phyloP scores from a whole-genome alignment of 2,329 filamentous ascomycete species.

The Huntiella moniliformis region DNA sequence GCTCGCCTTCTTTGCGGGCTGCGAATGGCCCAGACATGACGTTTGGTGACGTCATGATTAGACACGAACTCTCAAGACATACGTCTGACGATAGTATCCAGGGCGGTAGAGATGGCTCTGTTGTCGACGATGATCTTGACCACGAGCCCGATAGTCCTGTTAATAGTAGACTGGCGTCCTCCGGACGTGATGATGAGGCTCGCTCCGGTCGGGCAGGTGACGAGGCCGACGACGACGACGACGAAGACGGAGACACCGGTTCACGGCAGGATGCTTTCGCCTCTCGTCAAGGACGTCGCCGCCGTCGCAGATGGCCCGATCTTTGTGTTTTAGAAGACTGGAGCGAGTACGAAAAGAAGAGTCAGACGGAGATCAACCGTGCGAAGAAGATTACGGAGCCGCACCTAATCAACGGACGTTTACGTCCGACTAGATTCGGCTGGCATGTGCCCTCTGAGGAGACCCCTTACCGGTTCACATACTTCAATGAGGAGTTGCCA shows the following conservation, averaged over 20 bases:
- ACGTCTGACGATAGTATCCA: conserved; percentile 10
- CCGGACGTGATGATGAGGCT: conserved; percentile 32
- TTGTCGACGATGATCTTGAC: conserved; percentile 77
- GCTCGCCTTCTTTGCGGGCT: conserved; percentile 35
- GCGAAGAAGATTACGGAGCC: conserved; percentile 89
- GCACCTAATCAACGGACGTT: conserved; percentile 71
- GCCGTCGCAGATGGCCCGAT: conserved; percentile 69
- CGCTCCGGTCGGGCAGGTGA: not conserved
- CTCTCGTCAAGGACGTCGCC: conserved; percentile 14
- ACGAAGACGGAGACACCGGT: conserved; percentile 13
- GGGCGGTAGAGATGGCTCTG: conserved; percentile 18
- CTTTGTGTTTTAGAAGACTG: conserved; percentile 70
- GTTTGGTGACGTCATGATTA: conserved; percentile 52
- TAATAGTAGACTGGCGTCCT: conserved; percentile 4
- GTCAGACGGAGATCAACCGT: conserved; percentile 60
- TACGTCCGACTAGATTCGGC: conserved; percentile 58
- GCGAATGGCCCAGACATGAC: conserved; percentile 32
- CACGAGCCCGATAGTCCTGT: conserved; percentile 35
- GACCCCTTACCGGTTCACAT: conserved; percentile 84
- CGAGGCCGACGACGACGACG: conserved; percentile 45
- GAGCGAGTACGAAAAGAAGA: conserved; percentile 79
- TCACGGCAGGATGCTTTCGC: conserved; percentile 12
- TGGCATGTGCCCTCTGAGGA: conserved; percentile 87
- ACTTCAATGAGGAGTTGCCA: conserved; percentile 94
- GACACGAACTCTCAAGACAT: conserved; percentile 31